Evolutionary conservation across 2,329 filamentous ascomycete genomes (phyloP), one percentile per base, ranked within the genome.

Genomic region (Talaromyces sp.): DNA sequence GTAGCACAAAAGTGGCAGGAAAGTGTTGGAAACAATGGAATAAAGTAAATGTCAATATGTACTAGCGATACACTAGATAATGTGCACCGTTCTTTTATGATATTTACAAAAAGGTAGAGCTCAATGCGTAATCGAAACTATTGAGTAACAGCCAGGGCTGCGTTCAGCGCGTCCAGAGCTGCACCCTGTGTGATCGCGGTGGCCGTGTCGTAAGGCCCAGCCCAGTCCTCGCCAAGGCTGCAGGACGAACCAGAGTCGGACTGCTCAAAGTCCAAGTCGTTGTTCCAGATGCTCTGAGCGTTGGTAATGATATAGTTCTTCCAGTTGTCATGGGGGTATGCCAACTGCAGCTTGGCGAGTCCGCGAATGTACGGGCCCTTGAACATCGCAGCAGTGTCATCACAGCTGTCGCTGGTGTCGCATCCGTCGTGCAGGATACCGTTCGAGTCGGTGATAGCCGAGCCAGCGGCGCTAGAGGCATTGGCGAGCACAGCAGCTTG

Each of bases 291-390:
- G 50, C 80, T 81, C 64, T 87, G 76, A n/a, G 86, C 87, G 64
- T 89, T 89, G 29, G 70, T 73, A 56, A 79, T 71, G 61, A 90
- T 80, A 62, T 85, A 85, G 1, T 74, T 68, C 17, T 73, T 74
- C 67, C 84, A 85, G 19, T 70, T 70, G 1, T 74, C 67, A 35
- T 80, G 74, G 0, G 81, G 80, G 3, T 77, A 78, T 3, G 72
- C 80, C 1, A 73, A 67, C 38, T 86, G 75, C 29, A 90, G 72
- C 59, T 82, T 80, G 31, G 79, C 77, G 19, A 89, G 73, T 67
- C 88, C 87, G 31, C 85, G 79, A 9, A 82, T 77, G 63, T 89
- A 88, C 51, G 89, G 75, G 17, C 87, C 87, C 70, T 89, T 89
- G 80, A 89, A 90, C 68, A 87, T 84, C 54, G 81, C 76, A 6